Evolutionary conservation across 108 stramenopile genomes (phyloP), one percentile per base, ranked within the genome.

Genomic region (Conticribra guillardii): DNA sequence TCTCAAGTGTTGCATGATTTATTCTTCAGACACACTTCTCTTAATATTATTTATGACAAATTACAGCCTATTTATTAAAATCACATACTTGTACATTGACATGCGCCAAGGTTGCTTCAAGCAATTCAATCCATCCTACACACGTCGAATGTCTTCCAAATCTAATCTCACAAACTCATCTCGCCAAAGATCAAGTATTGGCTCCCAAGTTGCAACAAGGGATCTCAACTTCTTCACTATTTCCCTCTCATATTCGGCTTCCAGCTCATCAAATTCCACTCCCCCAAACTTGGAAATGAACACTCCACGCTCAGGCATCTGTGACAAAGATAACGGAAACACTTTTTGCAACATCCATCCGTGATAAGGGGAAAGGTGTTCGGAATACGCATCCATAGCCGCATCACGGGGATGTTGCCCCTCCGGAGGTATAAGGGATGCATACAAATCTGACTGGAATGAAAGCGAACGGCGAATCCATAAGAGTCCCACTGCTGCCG

Each of bases 401-500:
- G 83, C 83, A 17, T 79, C 69, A 2, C 70, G 54, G 2, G 77
- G 69, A 55, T 79, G 69, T 41, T 41, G 37, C 11, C 1, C 32
- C 15, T 28, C 29, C 28, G 11, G 32, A n/a, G 64, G 9, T 5
- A 84, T 29, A n/a, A 88, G 33, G 1, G 63, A 48, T 14, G 54
- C 32, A 52, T 81, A 88, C 69, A 83, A 64, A 8, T 85, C 76
- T 15, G 56, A 37, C 63, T 88, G 84, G 60, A 85, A 88, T 58
- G 69, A 62, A 4, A 88, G 56, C 2, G 73, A 66, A 15, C 87
- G 71, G 9, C 84, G 74, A 54, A 88, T 78, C 87, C 87, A 88
- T 16, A 88, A 59, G 5, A 88, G 41, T 46, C 87, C 87, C 63
- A 88, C 81, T 31, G 87, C 84, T 3, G 81, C 87, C 26, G 80